A percentile compares a stretch with the other conserved stretches of the same genome.
Evolutionary conservation across 2,329 filamentous ascomycete genomes (phyloP).

Genomic region (Aspergillus proliferans): DNA sequence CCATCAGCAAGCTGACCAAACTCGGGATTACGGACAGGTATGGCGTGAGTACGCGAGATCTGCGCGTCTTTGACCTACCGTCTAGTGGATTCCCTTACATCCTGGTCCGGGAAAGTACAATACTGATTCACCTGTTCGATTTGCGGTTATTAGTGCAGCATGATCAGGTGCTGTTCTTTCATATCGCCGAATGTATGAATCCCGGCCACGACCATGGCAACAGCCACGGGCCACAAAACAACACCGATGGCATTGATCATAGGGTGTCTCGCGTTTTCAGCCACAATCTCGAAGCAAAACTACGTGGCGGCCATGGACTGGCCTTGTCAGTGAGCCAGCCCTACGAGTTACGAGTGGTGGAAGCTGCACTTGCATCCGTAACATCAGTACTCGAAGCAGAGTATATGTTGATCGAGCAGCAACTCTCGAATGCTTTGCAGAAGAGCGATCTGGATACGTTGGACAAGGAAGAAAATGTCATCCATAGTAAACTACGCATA

Average conservation of each 20-base stretch:
- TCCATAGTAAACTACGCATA: conserved; percentile 16
- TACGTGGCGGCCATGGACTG: conserved; percentile 11
- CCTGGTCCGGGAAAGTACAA: conserved; percentile 25
- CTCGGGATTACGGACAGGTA: conserved; percentile 14
- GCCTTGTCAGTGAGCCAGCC: conserved; percentile 17
- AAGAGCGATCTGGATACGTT: conserved; percentile 1
- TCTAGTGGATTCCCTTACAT: conserved; percentile 30
- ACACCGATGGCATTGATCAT: background rate
- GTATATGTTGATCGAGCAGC: conserved; percentile 16
- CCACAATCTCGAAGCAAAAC: conserved; percentile 20
- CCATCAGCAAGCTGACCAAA: conserved; percentile 8
- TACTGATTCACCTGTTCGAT: conserved; percentile 31
- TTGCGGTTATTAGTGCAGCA: conserved; percentile 30
- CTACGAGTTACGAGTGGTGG: conserved; percentile 31
- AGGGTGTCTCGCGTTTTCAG: conserved; percentile 18
- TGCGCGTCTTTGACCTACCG: conserved; percentile 28
- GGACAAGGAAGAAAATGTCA: conserved; percentile 13
- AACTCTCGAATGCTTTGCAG: conserved; percentile 9
- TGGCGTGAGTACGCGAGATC: conserved; percentile 27
- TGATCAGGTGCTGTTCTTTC: conserved; percentile 25
- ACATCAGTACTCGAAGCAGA: conserved; percentile 29
- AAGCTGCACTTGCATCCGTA: conserved; percentile 29
- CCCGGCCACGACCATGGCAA: conserved; percentile 3
- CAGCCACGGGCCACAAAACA: background rate
- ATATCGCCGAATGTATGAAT: conserved; percentile 8